These are phyloP conservation scores for Flammula alnicola DNA, from an alignment of 1,284 basidiomycete species.

Conservation along the genomic window DNA sequence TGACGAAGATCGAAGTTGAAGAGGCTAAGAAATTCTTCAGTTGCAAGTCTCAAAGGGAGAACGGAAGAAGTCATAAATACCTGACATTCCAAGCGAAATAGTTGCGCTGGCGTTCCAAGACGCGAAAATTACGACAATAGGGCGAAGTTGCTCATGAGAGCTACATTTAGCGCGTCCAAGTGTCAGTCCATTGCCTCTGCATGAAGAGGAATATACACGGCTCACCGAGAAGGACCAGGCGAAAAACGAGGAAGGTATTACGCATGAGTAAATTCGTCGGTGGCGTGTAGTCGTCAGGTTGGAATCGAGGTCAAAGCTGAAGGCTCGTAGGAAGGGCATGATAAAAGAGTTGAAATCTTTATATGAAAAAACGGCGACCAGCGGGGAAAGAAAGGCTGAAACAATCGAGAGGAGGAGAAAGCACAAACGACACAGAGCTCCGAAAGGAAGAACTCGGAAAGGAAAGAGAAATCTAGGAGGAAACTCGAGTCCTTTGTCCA, in stretches of 20 bases:
- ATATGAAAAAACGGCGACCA: conserved; percentile 15
- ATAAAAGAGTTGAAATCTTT: neutral
- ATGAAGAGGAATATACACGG: neutral
- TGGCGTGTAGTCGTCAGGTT: conserved; percentile 11
- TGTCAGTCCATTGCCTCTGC: conserved; percentile 1
- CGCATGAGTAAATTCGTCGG: conserved; percentile 31
- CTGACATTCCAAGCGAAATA: conserved; percentile 37
- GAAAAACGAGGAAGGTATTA: conserved; percentile 54
- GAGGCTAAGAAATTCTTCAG: conserved; percentile 38
- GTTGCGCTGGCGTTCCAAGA: conserved; percentile 58
- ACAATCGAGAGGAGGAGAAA: conserved; percentile 6
- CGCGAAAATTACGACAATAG: conserved; percentile 54
- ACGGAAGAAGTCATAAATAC: conserved; percentile 35
- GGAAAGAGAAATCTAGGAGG: conserved; percentile 2
- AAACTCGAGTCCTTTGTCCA: conserved; percentile 19
- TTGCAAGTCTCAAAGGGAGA: neutral
- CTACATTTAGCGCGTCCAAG: conserved; percentile 39
- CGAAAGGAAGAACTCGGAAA: conserved; percentile 1
- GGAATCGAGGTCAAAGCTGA: conserved; percentile 16
- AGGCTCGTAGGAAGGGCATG: conserved; percentile 10
- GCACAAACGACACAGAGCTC: neutral
- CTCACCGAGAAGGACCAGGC: conserved; percentile 63
- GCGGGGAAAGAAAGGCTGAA: conserved; percentile 12
- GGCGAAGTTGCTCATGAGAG: conserved; percentile 55
- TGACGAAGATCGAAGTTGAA: conserved; percentile 53